Evolutionary conservation across 768 basidiomycete genomes (phyloP).

Genomic region (Lepiota venenata): DNA sequence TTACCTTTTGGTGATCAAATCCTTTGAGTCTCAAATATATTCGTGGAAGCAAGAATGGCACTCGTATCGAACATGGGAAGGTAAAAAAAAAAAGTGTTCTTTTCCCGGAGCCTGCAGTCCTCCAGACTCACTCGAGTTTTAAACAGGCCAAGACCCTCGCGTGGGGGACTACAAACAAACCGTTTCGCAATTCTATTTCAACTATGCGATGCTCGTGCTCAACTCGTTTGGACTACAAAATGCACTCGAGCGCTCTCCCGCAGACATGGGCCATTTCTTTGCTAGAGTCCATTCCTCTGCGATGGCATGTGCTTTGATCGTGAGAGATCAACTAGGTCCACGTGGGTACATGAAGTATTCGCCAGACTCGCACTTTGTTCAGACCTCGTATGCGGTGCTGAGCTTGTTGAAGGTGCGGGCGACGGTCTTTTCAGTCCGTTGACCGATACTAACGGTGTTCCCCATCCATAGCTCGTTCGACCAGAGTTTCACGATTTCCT

Average conservation of each 20-base stretch:
- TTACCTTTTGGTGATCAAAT: conserved; percentile 79
- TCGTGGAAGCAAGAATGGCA: conserved; percentile 59
- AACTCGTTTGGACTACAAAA: conserved; percentile 97
- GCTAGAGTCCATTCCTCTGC: conserved; percentile 73
- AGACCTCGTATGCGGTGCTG: conserved; percentile 88
- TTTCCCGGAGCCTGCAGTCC: conserved; percentile 2
- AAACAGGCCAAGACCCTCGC: conserved; percentile 22
- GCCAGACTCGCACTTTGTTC: conserved; percentile 90
- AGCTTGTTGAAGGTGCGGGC: conserved; percentile 95
- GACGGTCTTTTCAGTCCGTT: too few species aligned
- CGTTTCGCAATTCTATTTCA: conserved; percentile 72
- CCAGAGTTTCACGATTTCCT: conserved; percentile 80
- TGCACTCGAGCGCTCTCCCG: conserved; percentile 73
- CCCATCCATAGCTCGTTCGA: conserved; percentile 59
- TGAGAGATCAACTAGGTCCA: conserved; percentile 78
- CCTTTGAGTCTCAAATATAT: conserved; percentile 75
- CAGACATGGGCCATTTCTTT: conserved; percentile 84
- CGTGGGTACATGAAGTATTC: conserved; percentile 77
- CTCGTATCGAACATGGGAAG: conserved; percentile 25
- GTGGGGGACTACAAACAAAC: conserved; percentile 42
- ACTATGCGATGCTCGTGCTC: conserved; percentile 84
- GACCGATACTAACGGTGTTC: too few species aligned
- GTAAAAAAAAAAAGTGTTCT: conserved; percentile 25
- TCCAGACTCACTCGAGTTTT: neutral
- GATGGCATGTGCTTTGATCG: conserved; percentile 62